Evolutionary conservation across 768 basidiomycete genomes (phyloP), one percentile per base, ranked within the genome.

Genomic region (Collybiopsis luxurians): DNA sequence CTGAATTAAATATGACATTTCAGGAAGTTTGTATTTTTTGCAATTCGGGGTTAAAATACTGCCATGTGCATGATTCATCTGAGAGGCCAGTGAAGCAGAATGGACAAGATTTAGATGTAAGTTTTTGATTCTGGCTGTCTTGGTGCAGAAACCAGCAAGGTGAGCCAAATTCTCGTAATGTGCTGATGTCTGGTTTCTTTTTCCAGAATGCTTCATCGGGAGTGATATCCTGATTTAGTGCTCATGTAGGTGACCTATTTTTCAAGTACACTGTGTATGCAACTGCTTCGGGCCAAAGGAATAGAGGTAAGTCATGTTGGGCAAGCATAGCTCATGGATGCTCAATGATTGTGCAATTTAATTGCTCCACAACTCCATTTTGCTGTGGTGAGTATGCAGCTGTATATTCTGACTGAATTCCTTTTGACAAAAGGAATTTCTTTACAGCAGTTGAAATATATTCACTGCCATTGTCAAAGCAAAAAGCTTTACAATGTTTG

Each of bases 111-210:
- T 55, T 45, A 5, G 61, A 53, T 21, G 59, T 58, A 17, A 65
- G 54, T 49, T 65, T 65, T 23, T 63, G 58, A 12, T 55, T 62
- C 39, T 63, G 62, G 49, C 62, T 59, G 26, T 59, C 66, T 26
- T 63, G 38, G 11, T 27, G 53, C 4, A 54, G 56, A 19, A 63
- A 60, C 28, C 51, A 53, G 31, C 56, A 58, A 23, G 30, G 30
- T 26, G 63, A 65, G 21, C 72, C 67, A 46, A 71, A 71, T 26
- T 66, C 64, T 28, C 62, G 61, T 0, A 73, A 42, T 13, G 59
- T 31, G 2, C 61, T 55, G 9, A 73, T 43, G 31, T 69, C 57
- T 0, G 69, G 69, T 40, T 58, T 63, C 1, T 27, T 27, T 1
- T 52, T 52, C 2, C 12, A 38, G 53, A 67, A 67, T 4, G 52